Evolutionary conservation across 2,329 filamentous ascomycete species (phyloP).

Genomic region (Trichophyton mentagrophytes): DNA sequence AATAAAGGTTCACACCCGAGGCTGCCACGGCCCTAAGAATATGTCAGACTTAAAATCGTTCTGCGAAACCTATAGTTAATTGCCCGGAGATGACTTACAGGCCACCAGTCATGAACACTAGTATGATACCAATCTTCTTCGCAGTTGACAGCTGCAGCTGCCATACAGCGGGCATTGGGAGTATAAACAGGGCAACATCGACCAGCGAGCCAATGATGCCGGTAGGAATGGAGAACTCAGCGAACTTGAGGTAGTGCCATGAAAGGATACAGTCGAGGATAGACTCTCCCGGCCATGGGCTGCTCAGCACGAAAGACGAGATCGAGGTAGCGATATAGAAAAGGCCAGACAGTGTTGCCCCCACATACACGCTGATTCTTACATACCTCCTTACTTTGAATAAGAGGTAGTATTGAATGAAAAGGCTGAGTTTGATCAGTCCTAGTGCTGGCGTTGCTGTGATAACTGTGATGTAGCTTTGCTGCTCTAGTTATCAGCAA

Average conservation of each 20-base stretch:
- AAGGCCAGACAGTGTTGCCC: neutral
- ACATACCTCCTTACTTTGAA: slow-evolving; percentile 4
- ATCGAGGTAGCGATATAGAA: neutral
- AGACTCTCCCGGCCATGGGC: neutral
- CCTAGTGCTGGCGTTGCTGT: neutral
- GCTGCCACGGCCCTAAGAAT: neutral
- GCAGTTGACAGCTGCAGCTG: neutral
- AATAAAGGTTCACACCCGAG: neutral
- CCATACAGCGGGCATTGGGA: slow-evolving; percentile 3
- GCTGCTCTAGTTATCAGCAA: neutral
- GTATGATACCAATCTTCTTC: slow-evolving; percentile 3
- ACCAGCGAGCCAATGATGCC: neutral
- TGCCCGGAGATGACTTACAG: neutral
- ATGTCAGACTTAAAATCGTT: neutral
- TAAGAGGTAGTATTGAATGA: slow-evolving; percentile 4
- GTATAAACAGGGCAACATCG: neutral
- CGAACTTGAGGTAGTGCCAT: neutral
- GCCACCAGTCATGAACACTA: slow-evolving; percentile 5
- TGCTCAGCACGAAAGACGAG: slow-evolving; percentile 1
- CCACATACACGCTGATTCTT: slow-evolving; percentile 3
- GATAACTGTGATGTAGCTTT: neutral
- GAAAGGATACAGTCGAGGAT: neutral
- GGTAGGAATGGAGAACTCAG: neutral
- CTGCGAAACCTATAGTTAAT: neutral
- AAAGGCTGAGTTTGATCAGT: slow-evolving; percentile 3